Evolutionary conservation across 148 eudicot species (phyloP).

Genomic region (Cornus suecica): DNA sequence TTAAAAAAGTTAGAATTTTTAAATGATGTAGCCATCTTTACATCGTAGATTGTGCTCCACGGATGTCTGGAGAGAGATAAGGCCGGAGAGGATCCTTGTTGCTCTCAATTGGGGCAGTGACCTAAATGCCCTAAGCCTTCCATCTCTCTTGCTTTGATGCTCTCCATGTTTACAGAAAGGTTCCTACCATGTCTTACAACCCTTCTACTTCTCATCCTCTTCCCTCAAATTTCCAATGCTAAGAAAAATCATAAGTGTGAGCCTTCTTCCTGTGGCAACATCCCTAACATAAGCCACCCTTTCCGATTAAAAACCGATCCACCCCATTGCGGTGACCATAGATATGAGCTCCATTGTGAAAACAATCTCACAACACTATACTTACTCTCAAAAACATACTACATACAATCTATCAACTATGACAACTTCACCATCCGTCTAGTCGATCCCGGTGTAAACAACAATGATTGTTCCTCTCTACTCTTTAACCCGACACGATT

Average conservation of each 20-base stretch:
- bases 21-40: no score
- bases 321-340: neutral
- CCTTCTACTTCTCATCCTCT: neutral
- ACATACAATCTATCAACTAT: neutral
- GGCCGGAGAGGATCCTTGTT: no score
- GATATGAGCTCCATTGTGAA: neutral
- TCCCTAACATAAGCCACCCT: neutral
- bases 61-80: no score
- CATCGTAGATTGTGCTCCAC: no score
- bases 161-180: no score
- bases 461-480: neutral
- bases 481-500: neutral
- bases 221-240: neutral
- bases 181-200: neutral
- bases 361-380: neutral
- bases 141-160: no score
- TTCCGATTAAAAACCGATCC: conserved; percentile 6
- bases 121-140: no score
- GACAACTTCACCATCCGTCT: neutral
- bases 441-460: neutral
- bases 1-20: no score
- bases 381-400: neutral
- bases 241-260: neutral
- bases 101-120: no score
- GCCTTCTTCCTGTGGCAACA: neutral